Evolutionary conservation across 164 flowering plant genomes (phyloP).

Genomic region (Taxillus chinensis): DNA sequence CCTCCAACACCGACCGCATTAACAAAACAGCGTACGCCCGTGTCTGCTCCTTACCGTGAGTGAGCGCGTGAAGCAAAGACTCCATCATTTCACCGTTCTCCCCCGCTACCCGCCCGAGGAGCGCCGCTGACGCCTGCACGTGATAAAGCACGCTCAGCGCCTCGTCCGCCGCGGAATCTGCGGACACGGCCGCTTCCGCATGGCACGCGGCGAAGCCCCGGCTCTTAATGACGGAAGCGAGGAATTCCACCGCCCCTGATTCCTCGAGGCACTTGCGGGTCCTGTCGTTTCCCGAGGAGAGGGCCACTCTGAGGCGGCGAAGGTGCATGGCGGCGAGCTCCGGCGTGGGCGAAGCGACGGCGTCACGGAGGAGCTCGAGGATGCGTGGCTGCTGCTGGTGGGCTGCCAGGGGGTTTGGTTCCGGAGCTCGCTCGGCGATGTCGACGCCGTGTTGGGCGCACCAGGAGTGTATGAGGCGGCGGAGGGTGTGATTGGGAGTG

Average conservation of each 20-base stretch:
- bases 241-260: conserved; percentile 40
- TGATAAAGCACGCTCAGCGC: conserved; percentile 35
- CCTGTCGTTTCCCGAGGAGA: conserved; percentile 27
- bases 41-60: conserved; percentile 29
- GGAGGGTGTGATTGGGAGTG: conserved; percentile 76
- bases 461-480: conserved; percentile 76
- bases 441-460: conserved; percentile 47
- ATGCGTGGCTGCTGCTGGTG: conserved; percentile 18
- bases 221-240: conserved; percentile 28
- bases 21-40: conserved; percentile 35
- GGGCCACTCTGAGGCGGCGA: conserved; percentile 21
- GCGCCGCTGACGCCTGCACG: conserved; percentile 30
- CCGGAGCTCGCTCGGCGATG: conserved; percentile 56
- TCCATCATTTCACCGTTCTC: conserved; percentile 23
- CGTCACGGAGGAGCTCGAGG: conserved; percentile 27
- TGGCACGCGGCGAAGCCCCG: no score
- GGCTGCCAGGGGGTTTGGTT: conserved; percentile 44
- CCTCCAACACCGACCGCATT: conserved; percentile 33
- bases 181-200: no score
- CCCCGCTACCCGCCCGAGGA: conserved; percentile 19
- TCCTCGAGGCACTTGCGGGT: conserved; percentile 33
- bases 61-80: conserved; percentile 27
- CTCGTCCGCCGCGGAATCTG: conserved; percentile 23
- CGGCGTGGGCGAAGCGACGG: conserved; percentile 17
- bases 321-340: conserved; percentile 24